These are phyloP conservation scores for Verticillium isaacii DNA, from an alignment of 2,329 filamentous ascomycete species.

Conservation along the genomic window DNA sequence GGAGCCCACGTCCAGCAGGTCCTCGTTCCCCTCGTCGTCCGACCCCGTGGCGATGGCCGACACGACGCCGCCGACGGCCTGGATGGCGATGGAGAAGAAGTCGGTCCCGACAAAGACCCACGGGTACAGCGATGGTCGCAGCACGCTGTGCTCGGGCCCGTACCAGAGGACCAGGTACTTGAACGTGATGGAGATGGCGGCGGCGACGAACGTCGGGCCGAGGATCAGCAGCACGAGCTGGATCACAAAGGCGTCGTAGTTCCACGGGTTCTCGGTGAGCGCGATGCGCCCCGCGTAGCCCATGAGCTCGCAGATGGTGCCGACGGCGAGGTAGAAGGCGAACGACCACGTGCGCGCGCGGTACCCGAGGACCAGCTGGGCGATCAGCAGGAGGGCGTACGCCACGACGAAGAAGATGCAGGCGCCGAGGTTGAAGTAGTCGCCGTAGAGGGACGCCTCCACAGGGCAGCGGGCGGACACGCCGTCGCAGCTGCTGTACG, in stretches of 20 bases:
- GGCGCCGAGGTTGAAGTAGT: not conserved
- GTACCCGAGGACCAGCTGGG: not conserved
- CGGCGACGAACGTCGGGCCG: slow-evolving; percentile 36
- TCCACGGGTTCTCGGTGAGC: slow-evolving; percentile 30
- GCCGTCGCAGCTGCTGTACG: not conserved
- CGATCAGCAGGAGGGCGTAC: not conserved
- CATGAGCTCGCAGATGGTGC: not conserved
- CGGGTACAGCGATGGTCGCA: slow-evolving; percentile 38
- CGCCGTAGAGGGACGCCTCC: not conserved
- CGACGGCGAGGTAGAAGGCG: not conserved
- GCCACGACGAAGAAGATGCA: not conserved
- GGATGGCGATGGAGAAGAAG: slow-evolving; percentile 28
- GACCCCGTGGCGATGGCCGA: not conserved
- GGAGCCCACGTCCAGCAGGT: not conserved
- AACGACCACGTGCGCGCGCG: not conserved
- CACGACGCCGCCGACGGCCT: slow-evolving; percentile 14
- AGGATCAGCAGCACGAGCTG: slow-evolving; percentile 21
- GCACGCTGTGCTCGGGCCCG: slow-evolving; percentile 30
- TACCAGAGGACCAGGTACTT: slow-evolving; percentile 40
- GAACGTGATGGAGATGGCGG: slow-evolving; percentile 39
- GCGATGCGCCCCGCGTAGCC: not conserved
- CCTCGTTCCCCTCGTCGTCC: not conserved
- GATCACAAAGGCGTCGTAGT: slow-evolving; percentile 32
- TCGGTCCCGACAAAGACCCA: slow-evolving; percentile 47
- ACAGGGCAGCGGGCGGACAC: not conserved